These are phyloP conservation scores for Elasticomyces elasticus DNA, from an alignment of 495 filamentous ascomycete genomes.

Conservation along the genomic window DNA sequence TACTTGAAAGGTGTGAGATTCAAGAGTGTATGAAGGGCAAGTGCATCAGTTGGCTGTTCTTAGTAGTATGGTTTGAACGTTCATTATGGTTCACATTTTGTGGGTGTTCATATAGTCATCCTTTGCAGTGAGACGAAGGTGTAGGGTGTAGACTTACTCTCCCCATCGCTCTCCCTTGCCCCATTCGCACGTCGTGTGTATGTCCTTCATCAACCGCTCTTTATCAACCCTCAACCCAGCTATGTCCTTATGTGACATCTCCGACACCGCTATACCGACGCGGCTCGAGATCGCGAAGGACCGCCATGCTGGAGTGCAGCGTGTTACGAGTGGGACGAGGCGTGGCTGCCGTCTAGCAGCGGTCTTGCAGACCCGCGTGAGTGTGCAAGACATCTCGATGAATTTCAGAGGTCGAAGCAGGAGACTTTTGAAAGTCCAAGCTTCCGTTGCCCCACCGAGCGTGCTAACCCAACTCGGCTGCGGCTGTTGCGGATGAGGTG, in stretches of 20 bases:
- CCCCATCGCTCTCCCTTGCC: constrained; percentile 55
- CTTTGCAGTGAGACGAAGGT: background rate
- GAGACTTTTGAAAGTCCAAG: constrained; percentile 1
- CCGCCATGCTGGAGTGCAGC: background rate
- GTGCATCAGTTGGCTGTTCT: constrained; percentile 14
- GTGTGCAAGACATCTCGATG: background rate
- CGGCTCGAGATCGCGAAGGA: constrained; percentile 15
- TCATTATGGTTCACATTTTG: constrained; percentile 12
- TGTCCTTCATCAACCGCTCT: constrained; percentile 47
- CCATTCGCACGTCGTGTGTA: constrained; percentile 61
- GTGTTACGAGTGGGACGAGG: background rate
- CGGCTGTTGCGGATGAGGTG: background rate
- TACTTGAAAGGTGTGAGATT: background rate
- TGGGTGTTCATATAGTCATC: constrained; percentile 5
- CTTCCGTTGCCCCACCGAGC: background rate
- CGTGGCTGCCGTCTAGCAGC: background rate
- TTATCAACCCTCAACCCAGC: constrained; percentile 46
- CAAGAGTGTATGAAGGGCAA: background rate
- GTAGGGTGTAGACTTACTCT: constrained; percentile 37
- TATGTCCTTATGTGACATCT: constrained; percentile 29
- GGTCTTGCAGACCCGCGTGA: background rate
- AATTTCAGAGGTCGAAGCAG: background rate
- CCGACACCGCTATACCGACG: constrained; percentile 21
- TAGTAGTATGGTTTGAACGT: constrained; percentile 1
- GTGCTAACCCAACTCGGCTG: background rate